Base-by-base conservation (phyloP, 352 stramenopile species). In the Phytophthora ramorum region DNA sequence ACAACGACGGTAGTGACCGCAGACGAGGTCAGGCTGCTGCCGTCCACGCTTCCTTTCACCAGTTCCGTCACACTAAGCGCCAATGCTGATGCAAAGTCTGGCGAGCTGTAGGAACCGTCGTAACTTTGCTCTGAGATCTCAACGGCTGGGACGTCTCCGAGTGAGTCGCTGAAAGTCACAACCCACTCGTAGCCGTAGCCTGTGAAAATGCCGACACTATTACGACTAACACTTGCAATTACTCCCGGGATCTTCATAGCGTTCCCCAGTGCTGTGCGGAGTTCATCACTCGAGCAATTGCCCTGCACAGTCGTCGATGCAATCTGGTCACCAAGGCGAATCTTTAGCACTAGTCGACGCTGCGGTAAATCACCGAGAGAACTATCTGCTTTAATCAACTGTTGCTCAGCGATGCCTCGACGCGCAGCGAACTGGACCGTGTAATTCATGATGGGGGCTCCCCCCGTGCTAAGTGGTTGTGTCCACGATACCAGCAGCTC, bases 101-200 rank as follows among this genome's bases (percentile, higher is more conserved):
- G 69, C 26, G 63, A 73, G 14, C 6, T 55, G 12, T 72, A 13
- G 4, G 32, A 59, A 20, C 9, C 38, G 17, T 40, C 32, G 51
- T 49, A 53, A 16, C 16, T 61, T 17, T 35, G 5, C 56, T 76
- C 69, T n/a, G 24, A 19, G 8, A 73, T 14, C 24, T 74, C 45
- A 7, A 85, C 51, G 14, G 91, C 50, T 1, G 75, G 63, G 0
- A 92, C 63, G 17, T 93, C 79, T 14, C 85, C 85, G 0, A 87
- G 47, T 2, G 57, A 77, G 28, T 86, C 76, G 10, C 75, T 76
- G 45, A 94, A 96, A 10, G 70, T 81, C 16, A 94, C 71, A 7
- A 74, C 66, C 85, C 85, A 96, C 58, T 91, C 78, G 46, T 85
- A 91, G 3, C 85, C 85, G 51, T 85, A 87, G 2, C 78, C 79